Percentiles rank a stretch among this genome's conserved stretches.
phyloP scores from a whole-genome alignment of 2,329 filamentous ascomycete species.

The Penicillium sp. region DNA sequence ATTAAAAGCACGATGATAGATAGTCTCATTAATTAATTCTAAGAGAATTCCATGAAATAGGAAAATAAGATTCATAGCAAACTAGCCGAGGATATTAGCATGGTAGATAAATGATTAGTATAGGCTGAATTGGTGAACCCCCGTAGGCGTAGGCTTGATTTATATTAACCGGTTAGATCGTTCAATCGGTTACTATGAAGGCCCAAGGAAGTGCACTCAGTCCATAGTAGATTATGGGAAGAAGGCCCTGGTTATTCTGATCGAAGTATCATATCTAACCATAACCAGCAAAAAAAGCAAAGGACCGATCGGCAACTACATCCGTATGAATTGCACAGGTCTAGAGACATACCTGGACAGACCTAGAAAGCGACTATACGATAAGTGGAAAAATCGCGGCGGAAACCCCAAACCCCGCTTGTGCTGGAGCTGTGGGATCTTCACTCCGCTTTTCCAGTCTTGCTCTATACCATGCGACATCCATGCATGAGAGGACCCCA shows the following conservation, averaged over 20 bases:
- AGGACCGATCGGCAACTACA: not conserved
- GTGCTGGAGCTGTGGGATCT: conserved; percentile 14
- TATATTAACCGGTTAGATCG: not conserved
- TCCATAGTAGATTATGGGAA: not conserved
- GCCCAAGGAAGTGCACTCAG: not conserved
- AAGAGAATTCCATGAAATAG: too few species aligned
- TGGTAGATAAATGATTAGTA: too few species aligned
- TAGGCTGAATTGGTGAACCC: conserved; percentile 17
- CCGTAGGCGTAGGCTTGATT: conserved; percentile 10
- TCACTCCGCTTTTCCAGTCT: conserved; percentile 11
- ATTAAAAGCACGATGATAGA: too few species aligned
- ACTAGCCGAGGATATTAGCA: too few species aligned
- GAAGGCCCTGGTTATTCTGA: not conserved
- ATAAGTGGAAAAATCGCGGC: conserved; percentile 22
- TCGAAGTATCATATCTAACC: not conserved
- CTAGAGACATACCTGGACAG: not conserved
- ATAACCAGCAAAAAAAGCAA: not conserved
- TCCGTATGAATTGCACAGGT: not conserved
- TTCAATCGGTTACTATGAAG: conserved; percentile 4
- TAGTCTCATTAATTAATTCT: too few species aligned
- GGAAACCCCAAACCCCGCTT: conserved; percentile 10
- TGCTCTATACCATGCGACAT: conserved; percentile 3
- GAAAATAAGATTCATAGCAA: too few species aligned
- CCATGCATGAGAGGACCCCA: conserved; percentile 2
- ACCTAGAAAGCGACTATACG: conserved; percentile 5